Percentiles rank a stretch among this genome's conserved stretches.
phyloP scores from a whole-genome alignment of 148 eudicot species.

The Rhododendron henanense region DNA sequence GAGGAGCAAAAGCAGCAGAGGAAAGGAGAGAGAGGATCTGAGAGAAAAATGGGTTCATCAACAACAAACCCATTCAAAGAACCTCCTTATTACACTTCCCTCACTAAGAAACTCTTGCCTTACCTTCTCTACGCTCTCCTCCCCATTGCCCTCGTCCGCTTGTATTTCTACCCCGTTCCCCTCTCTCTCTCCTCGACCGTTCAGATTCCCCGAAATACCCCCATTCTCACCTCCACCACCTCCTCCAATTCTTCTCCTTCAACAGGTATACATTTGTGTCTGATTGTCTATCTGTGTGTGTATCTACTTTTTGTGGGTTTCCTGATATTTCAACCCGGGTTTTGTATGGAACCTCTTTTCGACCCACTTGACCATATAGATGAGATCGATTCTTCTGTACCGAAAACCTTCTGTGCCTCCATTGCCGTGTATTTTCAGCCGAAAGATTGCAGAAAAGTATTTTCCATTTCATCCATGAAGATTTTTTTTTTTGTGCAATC shows the following conservation, averaged over 20 bases:
- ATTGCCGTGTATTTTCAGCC: too few species aligned
- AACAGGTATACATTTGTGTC: slow-evolving; percentile 21
- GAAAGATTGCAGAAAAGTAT: not conserved
- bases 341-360: not conserved
- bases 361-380: not conserved
- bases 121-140: slow-evolving; percentile 46
- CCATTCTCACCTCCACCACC: slow-evolving; percentile 10
- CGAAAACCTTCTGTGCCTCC: too few species aligned
- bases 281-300: not conserved
- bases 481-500: too few species aligned
- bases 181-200: slow-evolving; percentile 13
- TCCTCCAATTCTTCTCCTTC: slow-evolving; percentile 9
- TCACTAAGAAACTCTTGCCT: slow-evolving; percentile 43
- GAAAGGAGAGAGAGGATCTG: not conserved
- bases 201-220: slow-evolving; percentile 12
- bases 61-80: slow-evolving; percentile 24
- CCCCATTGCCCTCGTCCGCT: slow-evolving; percentile 43
- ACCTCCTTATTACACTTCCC: slow-evolving; percentile 24
- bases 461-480: too few species aligned
- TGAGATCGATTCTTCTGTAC: not conserved
- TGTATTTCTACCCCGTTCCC: slow-evolving; percentile 43
- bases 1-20: not conserved
- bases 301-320: not conserved
- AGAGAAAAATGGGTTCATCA: slow-evolving; percentile 20
- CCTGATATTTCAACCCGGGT: not conserved